These are phyloP conservation scores for Rhodotorula sp. DNA, from an alignment of 1,284 basidiomycete species.

Conservation along the genomic window DNA sequence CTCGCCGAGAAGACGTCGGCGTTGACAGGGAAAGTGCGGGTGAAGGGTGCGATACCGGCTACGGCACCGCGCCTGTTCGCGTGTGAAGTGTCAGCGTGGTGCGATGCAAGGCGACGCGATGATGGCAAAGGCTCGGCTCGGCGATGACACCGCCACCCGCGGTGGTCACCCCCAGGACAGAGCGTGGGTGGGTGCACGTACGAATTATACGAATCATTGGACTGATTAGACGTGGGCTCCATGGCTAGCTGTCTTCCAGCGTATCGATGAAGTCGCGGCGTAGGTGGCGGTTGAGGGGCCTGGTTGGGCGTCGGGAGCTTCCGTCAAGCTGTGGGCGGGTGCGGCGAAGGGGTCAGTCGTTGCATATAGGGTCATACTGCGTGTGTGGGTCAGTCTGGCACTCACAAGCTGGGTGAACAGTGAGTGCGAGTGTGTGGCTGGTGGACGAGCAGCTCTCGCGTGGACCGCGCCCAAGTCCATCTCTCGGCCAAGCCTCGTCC, in stretches of 20 bases:
- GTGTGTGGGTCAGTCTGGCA: too few species aligned
- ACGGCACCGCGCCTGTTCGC: constrained; percentile 4
- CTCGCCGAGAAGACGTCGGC: constrained; percentile 11
- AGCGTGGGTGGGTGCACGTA: background rate
- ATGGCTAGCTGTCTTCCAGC: constrained; percentile 19
- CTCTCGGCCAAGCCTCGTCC: too few species aligned
- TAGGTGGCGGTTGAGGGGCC: constrained; percentile 6
- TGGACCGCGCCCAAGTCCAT: too few species aligned
- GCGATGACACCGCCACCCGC: background rate
- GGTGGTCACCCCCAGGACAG: too few species aligned
- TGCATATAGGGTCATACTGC: background rate
- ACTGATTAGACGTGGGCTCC: background rate
- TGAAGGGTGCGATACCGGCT: constrained; percentile 12
- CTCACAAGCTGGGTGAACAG: constrained; percentile 15
- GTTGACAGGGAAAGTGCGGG: constrained; percentile 2
- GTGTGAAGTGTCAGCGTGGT: too few species aligned
- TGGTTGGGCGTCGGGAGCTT: background rate
- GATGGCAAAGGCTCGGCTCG: background rate
- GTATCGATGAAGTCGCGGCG: background rate
- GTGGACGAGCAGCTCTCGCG: too few species aligned
- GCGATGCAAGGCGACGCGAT: background rate
- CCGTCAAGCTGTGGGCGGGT: constrained; percentile 8
- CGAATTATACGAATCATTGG: constrained; percentile 11
- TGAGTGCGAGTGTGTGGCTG: background rate
- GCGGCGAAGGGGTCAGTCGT: background rate